Conservation (phyloP, 768 basidiomycete genomes). For the Termitomyces sp. region DNA sequence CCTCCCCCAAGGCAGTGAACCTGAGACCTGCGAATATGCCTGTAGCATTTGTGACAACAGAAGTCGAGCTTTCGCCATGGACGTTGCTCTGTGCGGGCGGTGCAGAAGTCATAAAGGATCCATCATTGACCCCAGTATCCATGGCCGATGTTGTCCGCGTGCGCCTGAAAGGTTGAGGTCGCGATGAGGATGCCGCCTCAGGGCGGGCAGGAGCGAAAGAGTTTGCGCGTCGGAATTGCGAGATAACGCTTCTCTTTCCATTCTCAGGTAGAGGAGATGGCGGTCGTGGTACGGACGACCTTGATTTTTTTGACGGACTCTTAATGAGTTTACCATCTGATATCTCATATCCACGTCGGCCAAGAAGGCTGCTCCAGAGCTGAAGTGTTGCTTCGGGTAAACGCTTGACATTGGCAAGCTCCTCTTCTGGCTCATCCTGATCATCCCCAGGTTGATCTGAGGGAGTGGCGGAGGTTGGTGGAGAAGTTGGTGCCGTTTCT, state of each 20-base stretch:
- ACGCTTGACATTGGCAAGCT: slow-evolving; percentile 53
- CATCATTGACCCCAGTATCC: background rate
- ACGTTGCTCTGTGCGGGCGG: slow-evolving; percentile 7
- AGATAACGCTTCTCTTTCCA: slow-evolving; percentile 42
- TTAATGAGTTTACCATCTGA: slow-evolving; percentile 55
- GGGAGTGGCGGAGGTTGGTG: slow-evolving; percentile 17
- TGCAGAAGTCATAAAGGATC: slow-evolving; percentile 15
- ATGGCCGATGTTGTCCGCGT: slow-evolving; percentile 27
- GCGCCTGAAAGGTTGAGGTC: slow-evolving; percentile 46
- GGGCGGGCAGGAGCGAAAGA: slow-evolving; percentile 52
- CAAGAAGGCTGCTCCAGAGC: slow-evolving; percentile 69
- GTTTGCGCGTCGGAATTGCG: slow-evolving; percentile 57
- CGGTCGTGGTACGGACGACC: slow-evolving; percentile 13
- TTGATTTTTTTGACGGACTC: slow-evolving; percentile 48
- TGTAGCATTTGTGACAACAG: slow-evolving; percentile 3
- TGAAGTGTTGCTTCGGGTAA: slow-evolving; percentile 59
- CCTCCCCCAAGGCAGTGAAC: slow-evolving; percentile 67
- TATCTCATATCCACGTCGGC: slow-evolving; percentile 64
- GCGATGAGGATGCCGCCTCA: slow-evolving; percentile 14
- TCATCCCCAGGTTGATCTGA: slow-evolving; percentile 15
- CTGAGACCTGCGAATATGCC: slow-evolving; percentile 52
- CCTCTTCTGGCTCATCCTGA: slow-evolving; percentile 48
- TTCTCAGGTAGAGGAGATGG: slow-evolving; percentile 14
- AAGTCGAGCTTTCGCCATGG: slow-evolving; percentile 20
- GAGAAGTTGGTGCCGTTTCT: slow-evolving; percentile 18